Base-by-base conservation (phyloP, 306 rosid genomes). In the Canavalia gladiata region DNA sequence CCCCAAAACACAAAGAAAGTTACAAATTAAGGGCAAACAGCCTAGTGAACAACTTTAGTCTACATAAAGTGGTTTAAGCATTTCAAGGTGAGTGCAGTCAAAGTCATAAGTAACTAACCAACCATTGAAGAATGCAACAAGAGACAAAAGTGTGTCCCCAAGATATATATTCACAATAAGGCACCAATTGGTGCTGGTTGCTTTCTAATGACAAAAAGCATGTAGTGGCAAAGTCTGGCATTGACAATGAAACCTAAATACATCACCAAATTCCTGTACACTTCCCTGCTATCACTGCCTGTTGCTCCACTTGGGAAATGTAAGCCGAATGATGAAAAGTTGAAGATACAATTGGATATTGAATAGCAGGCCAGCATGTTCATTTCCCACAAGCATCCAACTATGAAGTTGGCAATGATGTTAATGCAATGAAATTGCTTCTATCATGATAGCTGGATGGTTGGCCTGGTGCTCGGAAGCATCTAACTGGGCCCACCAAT, bases 391-490 rank as follows among this genome's bases (percentile, higher is more conserved):
- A 81, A 67, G 65, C 83, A 87, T 81, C 84, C 86, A 84, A 75
- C 59, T 56, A 67, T 67, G 29, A 68, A 63, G 86, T 74, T 73
- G 84, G 89, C 91, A 74, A 57, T 85, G 89, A 89, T 74, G 81
- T 82, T 83, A 88, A 84, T 74, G 79, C 79, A 69, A 68, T 76
- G 71, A 31, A 10, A 82, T 51, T 57, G 75, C 54, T 87, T 33
- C 88, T 6, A 87, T 80, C 82, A 82, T 55, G 58, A 76, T 76
- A 84, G 90, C 89, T 84, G 85, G 82, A 60, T 33, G 63, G 78
- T 50, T 72, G 91, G 85, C 49, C 84, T 82, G 70, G 72, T 57
- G 49, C 43, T 51, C 77, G 52, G 55, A 50, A 67, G 83, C 83
- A 69, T 83, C 86, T 78, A 64, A 60, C 37, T 52, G 71, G 57